Evolutionary conservation across 176 grass and related monocot species (phyloP).

Genomic region (Thalia dealbata): DNA sequence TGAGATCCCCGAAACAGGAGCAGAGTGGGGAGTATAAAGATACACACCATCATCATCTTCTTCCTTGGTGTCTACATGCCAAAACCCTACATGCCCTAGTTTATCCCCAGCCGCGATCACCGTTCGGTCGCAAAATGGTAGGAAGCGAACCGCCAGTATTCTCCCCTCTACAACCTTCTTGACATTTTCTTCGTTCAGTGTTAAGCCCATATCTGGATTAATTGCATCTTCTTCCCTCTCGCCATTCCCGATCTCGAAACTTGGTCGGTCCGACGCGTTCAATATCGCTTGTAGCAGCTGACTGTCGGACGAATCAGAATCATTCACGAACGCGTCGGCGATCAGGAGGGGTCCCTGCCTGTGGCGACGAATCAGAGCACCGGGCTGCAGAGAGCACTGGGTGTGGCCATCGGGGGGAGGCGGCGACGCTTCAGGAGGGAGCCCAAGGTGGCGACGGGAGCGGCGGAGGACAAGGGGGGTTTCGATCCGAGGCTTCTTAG

Average conservation of each 20-base stretch:
- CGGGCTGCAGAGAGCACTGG: not conserved
- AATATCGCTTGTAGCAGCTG: constrained; percentile 20
- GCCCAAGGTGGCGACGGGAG: constrained; percentile 48
- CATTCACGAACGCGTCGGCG: constrained; percentile 10
- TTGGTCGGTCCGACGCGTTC: not conserved
- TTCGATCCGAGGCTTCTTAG: not conserved
- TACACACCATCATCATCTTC: constrained; percentile 40
- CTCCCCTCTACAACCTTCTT: constrained; percentile 36
- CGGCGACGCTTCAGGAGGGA: constrained; percentile 25
- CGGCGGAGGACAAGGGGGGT: constrained; percentile 38
- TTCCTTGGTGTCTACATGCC: constrained; percentile 41
- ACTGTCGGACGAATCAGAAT: not conserved
- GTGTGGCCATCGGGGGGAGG: not conserved
- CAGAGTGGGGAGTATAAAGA: constrained; percentile 50
- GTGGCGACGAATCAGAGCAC: not conserved
- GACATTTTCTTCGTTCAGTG: constrained; percentile 35
- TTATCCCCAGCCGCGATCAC: constrained; percentile 47
- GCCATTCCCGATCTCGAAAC: not conserved
- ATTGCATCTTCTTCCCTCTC: constrained; percentile 3
- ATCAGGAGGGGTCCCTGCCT: constrained; percentile 25
- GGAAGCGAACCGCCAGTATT: constrained; percentile 39
- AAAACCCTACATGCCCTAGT: constrained; percentile 61
- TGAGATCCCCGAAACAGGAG: constrained; percentile 44
- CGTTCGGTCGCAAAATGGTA: constrained; percentile 43
- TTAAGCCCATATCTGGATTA: constrained; percentile 32